phyloP scores from a whole-genome alignment of 768 basidiomycete species.

The Pleurotus citrinopileatus region DNA sequence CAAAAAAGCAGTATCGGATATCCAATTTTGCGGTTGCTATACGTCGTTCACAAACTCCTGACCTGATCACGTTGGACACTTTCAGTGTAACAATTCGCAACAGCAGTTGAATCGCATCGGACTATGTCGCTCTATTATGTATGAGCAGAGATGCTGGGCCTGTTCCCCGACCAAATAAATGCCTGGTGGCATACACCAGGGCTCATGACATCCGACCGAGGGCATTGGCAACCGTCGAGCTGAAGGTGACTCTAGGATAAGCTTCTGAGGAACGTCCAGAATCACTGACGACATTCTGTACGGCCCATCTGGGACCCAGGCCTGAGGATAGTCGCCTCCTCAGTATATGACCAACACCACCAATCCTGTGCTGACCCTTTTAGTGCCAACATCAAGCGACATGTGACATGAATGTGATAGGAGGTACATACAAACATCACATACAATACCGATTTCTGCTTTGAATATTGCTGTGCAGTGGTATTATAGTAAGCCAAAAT shows the following conservation, averaged over 20 bases:
- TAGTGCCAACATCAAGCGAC: too few species aligned
- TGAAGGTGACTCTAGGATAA: conserved; percentile 47
- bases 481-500: too few species aligned
- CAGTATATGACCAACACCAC: too few species aligned
- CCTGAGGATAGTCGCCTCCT: too few species aligned
- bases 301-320: too few species aligned
- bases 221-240: conserved; percentile 23
- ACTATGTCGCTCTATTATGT: conserved; percentile 56
- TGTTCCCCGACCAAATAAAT: conserved; percentile 48
- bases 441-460: too few species aligned
- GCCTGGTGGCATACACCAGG: conserved; percentile 48
- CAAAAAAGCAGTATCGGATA: conserved; percentile 37
- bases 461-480: too few species aligned
- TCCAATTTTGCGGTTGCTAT: conserved; percentile 30
- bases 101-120: conserved; percentile 44
- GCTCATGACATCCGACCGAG: conserved; percentile 25
- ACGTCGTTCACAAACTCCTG: conserved; percentile 23
- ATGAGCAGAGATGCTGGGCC: conserved; percentile 45
- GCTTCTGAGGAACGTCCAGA: too few species aligned
- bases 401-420: too few species aligned
- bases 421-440: too few species aligned
- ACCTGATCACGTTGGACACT: conserved; percentile 45
- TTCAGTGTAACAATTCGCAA: conserved; percentile 47
- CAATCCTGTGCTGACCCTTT: too few species aligned
- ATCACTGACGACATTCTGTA: too few species aligned